Evolutionary conservation across 768 basidiomycete species (phyloP), one percentile per base, ranked within the genome.

Genomic region (Leccinum arenicola): DNA sequence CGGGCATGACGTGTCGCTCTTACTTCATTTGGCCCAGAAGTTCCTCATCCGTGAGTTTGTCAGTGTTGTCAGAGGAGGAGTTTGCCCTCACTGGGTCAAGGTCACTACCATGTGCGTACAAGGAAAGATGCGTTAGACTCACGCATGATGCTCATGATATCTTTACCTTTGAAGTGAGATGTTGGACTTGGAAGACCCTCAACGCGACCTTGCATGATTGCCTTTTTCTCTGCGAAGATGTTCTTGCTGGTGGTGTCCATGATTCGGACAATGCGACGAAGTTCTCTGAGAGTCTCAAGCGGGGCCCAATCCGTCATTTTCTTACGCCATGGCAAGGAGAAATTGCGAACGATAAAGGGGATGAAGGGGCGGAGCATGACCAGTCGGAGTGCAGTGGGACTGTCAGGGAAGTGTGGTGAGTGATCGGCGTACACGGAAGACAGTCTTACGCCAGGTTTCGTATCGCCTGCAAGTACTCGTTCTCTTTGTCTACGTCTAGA

Each of bases 131-230:
- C 1, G 0, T 35, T 17, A 6, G 11, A 68, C 75, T 58, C 48
- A 78, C 77, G 33, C 69, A 78, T 72, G 61, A 78, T 72, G 57
- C 66, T 75, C 76, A 78, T 75, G 43, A 78, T 73, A 49, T 78
- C 75, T 53, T 65, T 72, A 1, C 72, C 67, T 52, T 61, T 64
- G 58, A 59, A 65, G 17, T 52, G 52, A 35, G 64, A 61, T 17
- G 43, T 50, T 29, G 61, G n/a, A 21, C 48, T 52, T 48, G 57
- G 62, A 9, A 57, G 50, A 47, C 57, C 48, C 6, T 51, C 62
- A 10, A 54, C 36, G 25, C n/a, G 40, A 45, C 56, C 63, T 43
- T 62, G 60, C 59, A 57, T 67, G 38, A 35, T 54, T 60, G 61
- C 68, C 54, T 61, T 75, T 67, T 76, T 76, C 54, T 68, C 61